Evolutionary conservation across 1,284 basidiomycete species (phyloP), one percentile per base, ranked within the genome.

Genomic region (Grifola frondosa): DNA sequence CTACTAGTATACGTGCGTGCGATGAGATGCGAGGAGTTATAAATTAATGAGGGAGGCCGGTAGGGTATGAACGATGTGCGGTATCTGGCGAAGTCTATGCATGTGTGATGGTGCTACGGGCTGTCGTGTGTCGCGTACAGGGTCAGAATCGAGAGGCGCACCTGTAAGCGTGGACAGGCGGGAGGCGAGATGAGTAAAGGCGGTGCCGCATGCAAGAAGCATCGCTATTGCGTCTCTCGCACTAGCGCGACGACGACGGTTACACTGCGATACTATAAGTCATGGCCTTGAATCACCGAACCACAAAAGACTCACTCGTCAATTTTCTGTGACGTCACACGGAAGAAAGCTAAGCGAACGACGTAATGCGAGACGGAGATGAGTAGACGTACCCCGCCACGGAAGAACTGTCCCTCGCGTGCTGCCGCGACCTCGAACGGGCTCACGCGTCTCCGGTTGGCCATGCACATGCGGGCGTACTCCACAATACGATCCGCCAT

Each of bases 401-500:
- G 70, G 61, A 78, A 85, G 47, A 71, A 70, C 67, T 81, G 71
- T 6, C 80, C 81, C 52, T 81, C 76, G 41, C 80, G 70, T 3
- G 77, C 74, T 15, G 85, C 83, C 26, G 57, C 61, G 78, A 84
- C 71, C 65, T 85, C 80, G 56, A 89, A 90, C 2, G 87, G 87
- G 58, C 81, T 87, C 17, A 75, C 69, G 50, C 81, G 70, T 31
- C 65, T 72, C 46, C 70, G 75, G 52, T 80, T 81, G 47, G 68
- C 67, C 84, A 88, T 88, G 58, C 84, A 87, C 24, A 71, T 63
- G 42, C 73, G 73, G 1, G 89, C 78, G 58, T 87, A 88, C 23
- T 81, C 74, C 2, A 90, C 80, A 37, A 88, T 68, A 9, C 78
- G 74, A 54, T 89, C 79, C 3, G 89, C 84, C 60, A 91, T 80